phyloP scores from a whole-genome alignment of 78 protist genomes.

The Chrysochromulina parva region DNA sequence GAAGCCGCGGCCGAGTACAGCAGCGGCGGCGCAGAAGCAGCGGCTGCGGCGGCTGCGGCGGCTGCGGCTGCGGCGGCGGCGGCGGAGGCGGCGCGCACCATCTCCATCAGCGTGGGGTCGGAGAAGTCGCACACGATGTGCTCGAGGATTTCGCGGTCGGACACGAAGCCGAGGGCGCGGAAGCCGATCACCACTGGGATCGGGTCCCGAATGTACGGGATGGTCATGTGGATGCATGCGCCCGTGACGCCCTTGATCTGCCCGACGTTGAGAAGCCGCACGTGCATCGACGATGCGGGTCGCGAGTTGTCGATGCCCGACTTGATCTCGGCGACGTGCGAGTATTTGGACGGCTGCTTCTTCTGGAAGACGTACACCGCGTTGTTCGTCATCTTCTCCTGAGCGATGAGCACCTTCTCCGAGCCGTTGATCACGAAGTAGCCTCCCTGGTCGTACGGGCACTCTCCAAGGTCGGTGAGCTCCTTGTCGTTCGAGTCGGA shows the following conservation, averaged over 20 bases:
- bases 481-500: constrained; percentile 42
- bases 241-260: constrained; percentile 10
- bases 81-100: neutral
- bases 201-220: constrained; percentile 84
- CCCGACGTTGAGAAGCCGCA: neutral
- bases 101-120: constrained; percentile 58
- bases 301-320: constrained; percentile 57
- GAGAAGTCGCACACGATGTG: constrained; percentile 87
- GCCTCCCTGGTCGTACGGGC: constrained; percentile 98
- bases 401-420: constrained; percentile 98
- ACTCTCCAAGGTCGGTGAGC: constrained; percentile 88
- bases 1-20: constrained; percentile 70
- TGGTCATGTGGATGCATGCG: constrained; percentile 19
- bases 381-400: constrained; percentile 94
- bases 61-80: too few relatives aligned
- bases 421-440: constrained; percentile 99
- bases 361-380: constrained; percentile 89
- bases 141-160: constrained; percentile 92
- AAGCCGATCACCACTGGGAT: constrained; percentile 92
- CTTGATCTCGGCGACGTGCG: constrained; percentile 88
- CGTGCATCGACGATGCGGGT: constrained; percentile 39
- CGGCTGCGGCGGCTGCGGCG: neutral
- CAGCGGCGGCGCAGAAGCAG: constrained; percentile 26
- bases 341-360: constrained; percentile 44
- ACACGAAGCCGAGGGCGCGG: constrained; percentile 92